Conservation (phyloP, 495 filamentous ascomycete genomes). For the Neurospora africana region DNA sequence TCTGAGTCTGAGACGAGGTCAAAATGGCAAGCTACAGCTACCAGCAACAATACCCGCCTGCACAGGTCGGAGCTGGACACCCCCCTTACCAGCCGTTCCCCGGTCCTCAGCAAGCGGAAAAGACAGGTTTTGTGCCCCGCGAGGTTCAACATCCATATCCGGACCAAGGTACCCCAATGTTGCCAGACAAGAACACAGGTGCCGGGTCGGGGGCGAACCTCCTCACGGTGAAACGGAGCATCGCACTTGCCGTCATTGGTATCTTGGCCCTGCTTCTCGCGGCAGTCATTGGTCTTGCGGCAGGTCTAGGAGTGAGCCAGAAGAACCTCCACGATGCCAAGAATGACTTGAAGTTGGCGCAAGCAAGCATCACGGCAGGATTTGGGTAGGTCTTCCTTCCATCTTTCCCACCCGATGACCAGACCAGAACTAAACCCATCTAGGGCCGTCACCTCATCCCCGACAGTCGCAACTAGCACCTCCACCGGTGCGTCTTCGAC, state of each 20-base stretch:
- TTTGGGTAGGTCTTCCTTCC: neutral
- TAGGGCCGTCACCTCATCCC: neutral
- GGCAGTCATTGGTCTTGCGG: constrained; percentile 16
- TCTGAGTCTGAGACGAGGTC: neutral
- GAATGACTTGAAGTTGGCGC: constrained; percentile 5
- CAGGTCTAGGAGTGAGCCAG: constrained; percentile 22
- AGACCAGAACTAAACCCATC: neutral
- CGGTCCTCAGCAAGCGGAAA: neutral
- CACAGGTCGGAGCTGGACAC: neutral
- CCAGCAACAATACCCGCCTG: neutral
- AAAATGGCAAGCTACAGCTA: neutral
- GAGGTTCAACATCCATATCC: neutral
- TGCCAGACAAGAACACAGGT: neutral
- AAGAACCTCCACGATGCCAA: constrained; percentile 9
- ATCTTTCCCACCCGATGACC: neutral
- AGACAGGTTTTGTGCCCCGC: neutral
- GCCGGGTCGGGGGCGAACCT: neutral
- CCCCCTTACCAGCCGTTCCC: neutral
- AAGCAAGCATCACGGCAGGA: constrained; percentile 7
- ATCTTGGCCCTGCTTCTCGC: constrained; percentile 5
- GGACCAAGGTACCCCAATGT: neutral
- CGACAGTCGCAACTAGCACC: neutral
- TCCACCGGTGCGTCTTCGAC: constrained; percentile 4
- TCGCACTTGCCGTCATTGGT: constrained; percentile 5
- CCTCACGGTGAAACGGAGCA: constrained; percentile 12